Conservation (phyloP, 2,329 filamentous ascomycete species). For the Diaporthe caulivora region DNA sequence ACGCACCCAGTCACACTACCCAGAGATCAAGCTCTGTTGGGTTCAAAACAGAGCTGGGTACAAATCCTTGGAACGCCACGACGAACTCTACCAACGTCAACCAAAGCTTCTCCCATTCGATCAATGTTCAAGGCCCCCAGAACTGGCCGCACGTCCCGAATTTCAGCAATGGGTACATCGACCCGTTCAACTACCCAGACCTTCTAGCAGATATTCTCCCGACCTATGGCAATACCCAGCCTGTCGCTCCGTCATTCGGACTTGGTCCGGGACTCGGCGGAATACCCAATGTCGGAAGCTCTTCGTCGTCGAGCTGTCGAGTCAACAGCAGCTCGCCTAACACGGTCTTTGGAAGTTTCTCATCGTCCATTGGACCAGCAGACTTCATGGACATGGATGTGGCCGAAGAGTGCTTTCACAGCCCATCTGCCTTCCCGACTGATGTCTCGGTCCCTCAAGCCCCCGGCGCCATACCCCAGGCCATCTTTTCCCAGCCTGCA, state of each 20-base stretch:
- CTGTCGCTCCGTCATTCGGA: not conserved
- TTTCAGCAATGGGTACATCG: not conserved
- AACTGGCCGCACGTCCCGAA: not conserved
- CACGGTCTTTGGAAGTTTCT: constrained; percentile 18
- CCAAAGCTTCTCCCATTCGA: not conserved
- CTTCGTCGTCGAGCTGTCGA: not conserved
- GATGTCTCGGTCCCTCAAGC: not conserved
- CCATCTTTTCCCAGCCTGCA: not conserved
- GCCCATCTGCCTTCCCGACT: not conserved
- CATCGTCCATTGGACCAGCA: not conserved
- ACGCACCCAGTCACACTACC: not conserved
- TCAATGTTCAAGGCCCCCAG: not conserved
- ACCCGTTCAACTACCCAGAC: not conserved
- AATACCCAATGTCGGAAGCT: not conserved
- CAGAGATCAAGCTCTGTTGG: not conserved
- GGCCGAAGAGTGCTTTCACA: constrained; percentile 5
- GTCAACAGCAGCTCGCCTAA: constrained; percentile 13
- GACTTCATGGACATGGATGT: constrained; percentile 28
- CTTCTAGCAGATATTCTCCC: not conserved
- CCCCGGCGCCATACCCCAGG: not conserved
- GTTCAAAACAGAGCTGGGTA: not conserved
- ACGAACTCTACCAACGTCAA: not conserved
- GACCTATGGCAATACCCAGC: too few relatives aligned
- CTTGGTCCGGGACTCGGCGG: not conserved
- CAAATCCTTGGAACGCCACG: not conserved